Conservation (phyloP, 78 protist genomes). For the Dictyostelium purpureum region DNA sequence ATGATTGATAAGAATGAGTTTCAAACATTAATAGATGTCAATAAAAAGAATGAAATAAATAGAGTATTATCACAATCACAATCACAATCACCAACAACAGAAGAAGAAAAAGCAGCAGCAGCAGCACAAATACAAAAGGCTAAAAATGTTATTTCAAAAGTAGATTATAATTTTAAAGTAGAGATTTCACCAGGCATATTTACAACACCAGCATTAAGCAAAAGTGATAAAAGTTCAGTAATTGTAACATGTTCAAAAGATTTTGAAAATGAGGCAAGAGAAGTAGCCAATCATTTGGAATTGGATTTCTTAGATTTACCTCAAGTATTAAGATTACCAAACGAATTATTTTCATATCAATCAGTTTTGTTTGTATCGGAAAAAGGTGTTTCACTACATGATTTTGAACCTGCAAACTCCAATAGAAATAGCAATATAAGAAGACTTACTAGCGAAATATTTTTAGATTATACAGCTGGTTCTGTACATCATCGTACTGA, state of each 20-base stretch:
- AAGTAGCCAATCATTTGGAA: background rate
- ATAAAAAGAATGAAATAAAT: background rate
- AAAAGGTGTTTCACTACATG: slow-evolving; percentile 5
- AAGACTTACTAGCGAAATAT: slow-evolving; percentile 8
- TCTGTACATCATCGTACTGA: background rate
- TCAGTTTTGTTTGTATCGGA: background rate
- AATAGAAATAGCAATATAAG: background rate
- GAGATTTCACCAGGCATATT: slow-evolving; percentile 53
- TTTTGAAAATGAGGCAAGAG: background rate
- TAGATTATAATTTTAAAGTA: background rate
- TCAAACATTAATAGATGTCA: background rate
- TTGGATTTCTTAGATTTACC: slow-evolving; percentile 8
- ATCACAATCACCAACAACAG: background rate
- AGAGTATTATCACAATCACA: background rate
- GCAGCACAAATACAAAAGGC: background rate
- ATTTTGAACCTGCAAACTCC: background rate
- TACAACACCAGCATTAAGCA: slow-evolving; percentile 13
- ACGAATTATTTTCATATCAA: background rate
- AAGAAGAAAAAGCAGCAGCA: background rate
- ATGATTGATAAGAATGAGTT: background rate
- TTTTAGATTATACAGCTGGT: slow-evolving; percentile 30
- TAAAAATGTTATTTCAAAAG: background rate
- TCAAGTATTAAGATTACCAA: slow-evolving; percentile 13
- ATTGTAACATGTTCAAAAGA: background rate
- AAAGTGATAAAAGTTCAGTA: background rate